phyloP scores from a whole-genome alignment of 2,329 filamentous ascomycete species.

The Colletotrichum liriopes region DNA sequence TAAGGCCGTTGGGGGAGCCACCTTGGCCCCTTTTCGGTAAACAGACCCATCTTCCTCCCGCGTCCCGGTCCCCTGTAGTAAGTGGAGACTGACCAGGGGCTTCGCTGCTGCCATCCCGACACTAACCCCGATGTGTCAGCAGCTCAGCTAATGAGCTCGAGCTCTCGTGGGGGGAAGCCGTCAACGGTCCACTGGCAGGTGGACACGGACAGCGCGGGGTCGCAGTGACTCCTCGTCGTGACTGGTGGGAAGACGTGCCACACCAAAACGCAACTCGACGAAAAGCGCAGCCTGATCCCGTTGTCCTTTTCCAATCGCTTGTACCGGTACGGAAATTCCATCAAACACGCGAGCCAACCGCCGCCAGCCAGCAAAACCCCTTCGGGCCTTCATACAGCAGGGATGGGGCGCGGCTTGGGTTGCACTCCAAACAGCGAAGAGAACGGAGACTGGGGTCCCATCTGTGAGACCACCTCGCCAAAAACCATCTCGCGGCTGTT shows the following conservation, averaged over 20 bases:
- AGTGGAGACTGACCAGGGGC: conserved; percentile 10
- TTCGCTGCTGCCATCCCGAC: conserved; percentile 8
- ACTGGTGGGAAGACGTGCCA: conserved; percentile 29
- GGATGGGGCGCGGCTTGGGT: conserved; percentile 26
- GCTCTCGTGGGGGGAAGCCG: conserved; percentile 22
- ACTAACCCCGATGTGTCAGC: conserved; percentile 26
- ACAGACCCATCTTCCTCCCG: conserved; percentile 25
- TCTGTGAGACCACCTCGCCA: conserved; percentile 19
- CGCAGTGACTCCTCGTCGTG: not conserved
- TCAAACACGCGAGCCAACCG: conserved; percentile 29
- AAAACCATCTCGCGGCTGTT: conserved; percentile 7
- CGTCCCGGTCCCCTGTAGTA: conserved; percentile 1
- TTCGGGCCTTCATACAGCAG: conserved; percentile 38
- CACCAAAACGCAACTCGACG: conserved; percentile 19
- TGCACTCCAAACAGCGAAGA: conserved; percentile 6
- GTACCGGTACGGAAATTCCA: conserved; percentile 36
- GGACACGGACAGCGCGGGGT: conserved; percentile 27
- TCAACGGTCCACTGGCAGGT: conserved; percentile 28
- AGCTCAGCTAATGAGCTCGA: conserved; percentile 25
- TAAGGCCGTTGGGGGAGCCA: conserved; percentile 9
- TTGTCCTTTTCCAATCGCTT: conserved; percentile 7
- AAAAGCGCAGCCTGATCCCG: conserved; percentile 31
- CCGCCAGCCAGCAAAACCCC: conserved; percentile 18
- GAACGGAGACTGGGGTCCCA: conserved; percentile 1
- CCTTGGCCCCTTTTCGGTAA: conserved; percentile 15